Conservation (phyloP, 2,329 filamentous ascomycete genomes). For the Pestalotiopsis sp. region DNA sequence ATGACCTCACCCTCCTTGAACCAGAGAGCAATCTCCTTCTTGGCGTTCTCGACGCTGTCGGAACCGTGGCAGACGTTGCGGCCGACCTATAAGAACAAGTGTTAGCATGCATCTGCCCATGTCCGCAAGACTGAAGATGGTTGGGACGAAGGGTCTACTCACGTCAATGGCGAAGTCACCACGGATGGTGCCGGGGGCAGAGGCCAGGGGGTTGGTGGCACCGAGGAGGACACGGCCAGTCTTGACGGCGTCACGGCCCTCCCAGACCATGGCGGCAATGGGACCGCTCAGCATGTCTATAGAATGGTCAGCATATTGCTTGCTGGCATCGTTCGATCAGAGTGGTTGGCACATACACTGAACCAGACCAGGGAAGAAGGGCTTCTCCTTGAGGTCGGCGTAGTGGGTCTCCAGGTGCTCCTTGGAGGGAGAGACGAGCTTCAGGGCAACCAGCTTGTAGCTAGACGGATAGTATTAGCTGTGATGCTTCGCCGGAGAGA, state of each 20-base stretch:
- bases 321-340: not conserved
- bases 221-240: slow-evolving; percentile 95
- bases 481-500: not conserved
- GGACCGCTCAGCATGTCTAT: slow-evolving; percentile 95
- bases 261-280: slow-evolving; percentile 99
- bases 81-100: slow-evolving; percentile 55
- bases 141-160: slow-evolving; percentile 15
- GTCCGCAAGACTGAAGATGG: no score
- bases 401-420: slow-evolving; percentile 98
- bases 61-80: slow-evolving; percentile 99
- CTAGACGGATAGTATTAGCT: slow-evolving; percentile 39
- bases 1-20: slow-evolving; percentile 88
- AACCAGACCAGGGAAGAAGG: slow-evolving; percentile 95
- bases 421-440: slow-evolving; percentile 86
- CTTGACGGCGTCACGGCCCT: slow-evolving; percentile 98
- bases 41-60: slow-evolving; percentile 96
- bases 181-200: slow-evolving; percentile 96
- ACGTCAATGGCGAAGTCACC: slow-evolving; percentile 73
- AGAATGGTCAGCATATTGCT: slow-evolving; percentile 6
- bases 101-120: not conserved
- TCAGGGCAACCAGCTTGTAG: slow-evolving; percentile 98
- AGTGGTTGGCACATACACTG: slow-evolving; percentile 63
- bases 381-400: slow-evolving; percentile 86
- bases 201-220: slow-evolving; percentile 97
- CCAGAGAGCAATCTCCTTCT: slow-evolving; percentile 99